Evolutionary conservation across 202 grass and related monocot species (phyloP).

Genomic region (Eragrostis tef): DNA sequence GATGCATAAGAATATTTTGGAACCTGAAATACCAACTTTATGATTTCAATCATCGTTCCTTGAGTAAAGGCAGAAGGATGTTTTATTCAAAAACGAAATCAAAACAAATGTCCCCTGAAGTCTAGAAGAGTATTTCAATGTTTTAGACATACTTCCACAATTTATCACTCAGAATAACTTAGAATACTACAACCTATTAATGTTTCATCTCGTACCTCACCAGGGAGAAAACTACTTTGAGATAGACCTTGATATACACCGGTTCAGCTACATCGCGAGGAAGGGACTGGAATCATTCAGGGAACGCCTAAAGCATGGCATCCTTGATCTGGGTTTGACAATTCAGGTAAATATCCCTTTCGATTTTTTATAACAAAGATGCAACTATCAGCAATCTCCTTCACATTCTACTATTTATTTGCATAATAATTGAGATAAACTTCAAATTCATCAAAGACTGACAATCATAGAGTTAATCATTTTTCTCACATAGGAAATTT

Average conservation of each 20-base stretch:
- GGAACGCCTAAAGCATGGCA: conserved; percentile 78
- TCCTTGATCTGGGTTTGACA: conserved; percentile 90
- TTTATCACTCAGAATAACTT: not conserved
- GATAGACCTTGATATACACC: conserved; percentile 94
- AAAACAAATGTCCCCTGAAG: not conserved
- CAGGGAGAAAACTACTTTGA: conserved; percentile 96
- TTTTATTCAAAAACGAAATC: not conserved
- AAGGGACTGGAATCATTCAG: conserved; percentile 92
- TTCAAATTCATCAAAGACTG: conserved; percentile 12
- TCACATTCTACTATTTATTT: conserved; percentile 29
- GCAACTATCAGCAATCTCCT: not conserved
- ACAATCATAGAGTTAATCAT: not conserved
- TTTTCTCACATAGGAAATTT: not conserved
- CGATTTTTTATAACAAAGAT: conserved; percentile 1
- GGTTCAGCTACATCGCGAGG: conserved; percentile 94
- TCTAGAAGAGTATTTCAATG: not conserved
- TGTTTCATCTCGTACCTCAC: conserved; percentile 8
- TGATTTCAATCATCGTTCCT: not conserved
- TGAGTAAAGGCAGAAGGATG: not conserved
- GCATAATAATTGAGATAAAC: not conserved
- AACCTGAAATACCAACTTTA: not conserved
- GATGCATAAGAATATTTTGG: not conserved
- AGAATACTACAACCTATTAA: not conserved
- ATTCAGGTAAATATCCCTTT: conserved; percentile 62
- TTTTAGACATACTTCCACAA: conserved; percentile 3